phyloP scores from a whole-genome alignment of 73 alveolate species.

The Paramecium tetraurelia region DNA sequence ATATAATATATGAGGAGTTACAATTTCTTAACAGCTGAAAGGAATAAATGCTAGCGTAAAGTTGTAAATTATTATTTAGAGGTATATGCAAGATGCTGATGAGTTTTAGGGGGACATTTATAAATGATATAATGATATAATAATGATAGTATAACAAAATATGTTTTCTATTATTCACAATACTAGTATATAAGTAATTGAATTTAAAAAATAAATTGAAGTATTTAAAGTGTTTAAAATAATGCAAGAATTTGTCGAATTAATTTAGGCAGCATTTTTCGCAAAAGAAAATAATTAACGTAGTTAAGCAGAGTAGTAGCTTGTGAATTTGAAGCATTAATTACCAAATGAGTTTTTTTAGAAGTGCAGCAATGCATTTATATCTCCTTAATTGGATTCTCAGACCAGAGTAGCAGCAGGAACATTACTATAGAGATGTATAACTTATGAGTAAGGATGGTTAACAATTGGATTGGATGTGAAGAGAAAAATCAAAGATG shows the following conservation, averaged over 20 bases:
- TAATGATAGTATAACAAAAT: too few species aligned
- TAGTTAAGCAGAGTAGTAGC: not conserved
- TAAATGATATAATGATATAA: too few species aligned
- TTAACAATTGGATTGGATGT: not conserved
- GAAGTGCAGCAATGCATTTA: not conserved
- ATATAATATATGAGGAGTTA: too few species aligned
- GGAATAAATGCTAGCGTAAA: too few species aligned
- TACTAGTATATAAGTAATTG: not conserved
- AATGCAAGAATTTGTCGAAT: constrained; percentile 15
- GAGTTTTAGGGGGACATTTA: too few species aligned
- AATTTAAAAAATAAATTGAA: constrained; percentile 13
- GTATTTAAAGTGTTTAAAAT: constrained; percentile 19
- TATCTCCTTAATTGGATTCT: not conserved
- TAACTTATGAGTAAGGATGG: constrained; percentile 5
- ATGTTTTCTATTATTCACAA: too few species aligned
- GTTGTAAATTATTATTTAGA: too few species aligned
- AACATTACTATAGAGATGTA: constrained; percentile 1
- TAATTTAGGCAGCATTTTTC: not conserved
- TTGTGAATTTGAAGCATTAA: not conserved
- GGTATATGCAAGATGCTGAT: too few species aligned
- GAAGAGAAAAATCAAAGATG: not conserved
- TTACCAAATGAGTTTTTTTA: not conserved
- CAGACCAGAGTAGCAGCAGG: constrained; percentile 16
- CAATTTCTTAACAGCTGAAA: too few species aligned
- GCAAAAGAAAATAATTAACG: not conserved